phyloP scores from a whole-genome alignment of 192 early-diverging fungal species.

The Coemansia sp. region DNA sequence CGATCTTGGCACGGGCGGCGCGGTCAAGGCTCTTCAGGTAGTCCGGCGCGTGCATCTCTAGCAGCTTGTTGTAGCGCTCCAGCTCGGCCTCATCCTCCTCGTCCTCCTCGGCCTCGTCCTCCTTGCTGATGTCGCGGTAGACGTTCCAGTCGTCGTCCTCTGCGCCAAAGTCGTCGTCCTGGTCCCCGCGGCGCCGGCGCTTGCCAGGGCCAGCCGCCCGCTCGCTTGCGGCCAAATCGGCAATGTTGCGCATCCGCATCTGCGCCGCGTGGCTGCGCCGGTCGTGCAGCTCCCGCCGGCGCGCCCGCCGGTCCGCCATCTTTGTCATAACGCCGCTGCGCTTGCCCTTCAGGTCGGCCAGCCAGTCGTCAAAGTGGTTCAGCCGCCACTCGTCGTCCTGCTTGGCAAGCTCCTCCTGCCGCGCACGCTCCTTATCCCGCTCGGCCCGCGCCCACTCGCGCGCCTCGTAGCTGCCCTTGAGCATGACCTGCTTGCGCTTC shows the following conservation, averaged over 20 bases:
- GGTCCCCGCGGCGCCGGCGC: constrained; percentile 42
- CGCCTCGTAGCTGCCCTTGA: constrained; percentile 73
- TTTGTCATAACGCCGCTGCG: constrained; percentile 58
- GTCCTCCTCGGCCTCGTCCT: constrained; percentile 74
- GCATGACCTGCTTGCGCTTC: constrained; percentile 75
- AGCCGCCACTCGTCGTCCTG: constrained; percentile 68
- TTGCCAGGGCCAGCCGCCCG: background rate
- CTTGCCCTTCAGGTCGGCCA: constrained; percentile 59
- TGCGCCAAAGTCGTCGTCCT: constrained; percentile 88
- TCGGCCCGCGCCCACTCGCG: constrained; percentile 65
- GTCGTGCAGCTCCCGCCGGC: constrained; percentile 75
- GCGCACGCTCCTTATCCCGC: constrained; percentile 58
- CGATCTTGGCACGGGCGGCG: constrained; percentile 57
- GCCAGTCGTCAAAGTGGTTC: constrained; percentile 65
- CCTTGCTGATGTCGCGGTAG: constrained; percentile 84
- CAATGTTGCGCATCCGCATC: constrained; percentile 79
- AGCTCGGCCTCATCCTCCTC: constrained; percentile 67
- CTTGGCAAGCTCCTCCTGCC: constrained; percentile 53
- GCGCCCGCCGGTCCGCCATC: constrained; percentile 63
- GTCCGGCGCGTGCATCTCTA: constrained; percentile 66
- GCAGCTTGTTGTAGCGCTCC: constrained; percentile 62
- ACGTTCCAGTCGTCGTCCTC: constrained; percentile 91
- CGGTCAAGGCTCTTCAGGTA: constrained; percentile 70
- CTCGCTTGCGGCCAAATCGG: constrained; percentile 64
- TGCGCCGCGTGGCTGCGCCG: constrained; percentile 82